A percentile compares a stretch with the other conserved stretches of the same genome.
These are phyloP conservation scores for Pyrenochaeta sp. DNA, from an alignment of 2,329 filamentous ascomycete genomes.

Conservation along the genomic window DNA sequence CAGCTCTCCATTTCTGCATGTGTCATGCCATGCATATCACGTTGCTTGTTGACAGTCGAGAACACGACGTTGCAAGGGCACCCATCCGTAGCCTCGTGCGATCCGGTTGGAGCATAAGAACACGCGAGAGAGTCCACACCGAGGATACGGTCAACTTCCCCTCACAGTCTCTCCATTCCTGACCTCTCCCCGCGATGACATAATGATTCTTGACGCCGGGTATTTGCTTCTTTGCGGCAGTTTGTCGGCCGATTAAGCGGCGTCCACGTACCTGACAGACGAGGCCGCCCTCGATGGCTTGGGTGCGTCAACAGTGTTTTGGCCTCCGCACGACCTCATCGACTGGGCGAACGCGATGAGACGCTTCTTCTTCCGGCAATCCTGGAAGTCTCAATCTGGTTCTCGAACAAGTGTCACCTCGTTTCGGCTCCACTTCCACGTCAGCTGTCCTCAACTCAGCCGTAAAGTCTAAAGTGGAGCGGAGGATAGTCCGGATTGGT, in stretches of 20 bases:
- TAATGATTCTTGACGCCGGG: constrained; percentile 7
- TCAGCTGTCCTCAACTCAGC: constrained; percentile 29
- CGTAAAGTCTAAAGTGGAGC: constrained; percentile 12
- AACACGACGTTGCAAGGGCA: constrained; percentile 21
- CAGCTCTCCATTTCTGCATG: constrained; percentile 14
- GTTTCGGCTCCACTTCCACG: constrained; percentile 24
- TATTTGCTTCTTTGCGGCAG: constrained; percentile 16
- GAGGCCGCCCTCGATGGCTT: constrained; percentile 6
- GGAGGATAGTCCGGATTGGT: constrained; percentile 5
- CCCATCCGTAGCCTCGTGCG: constrained; percentile 15
- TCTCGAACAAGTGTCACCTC: constrained; percentile 28
- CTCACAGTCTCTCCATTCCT: constrained; percentile 4
- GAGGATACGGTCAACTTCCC: not conserved
- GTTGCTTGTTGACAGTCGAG: constrained; percentile 22
- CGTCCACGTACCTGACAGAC: constrained; percentile 33
- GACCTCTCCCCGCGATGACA: constrained; percentile 3
- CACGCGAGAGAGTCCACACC: constrained; percentile 12
- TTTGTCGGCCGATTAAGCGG: constrained; percentile 30
- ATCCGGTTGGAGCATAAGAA: constrained; percentile 26
- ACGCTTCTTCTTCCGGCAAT: constrained; percentile 20
- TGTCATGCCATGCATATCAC: constrained; percentile 27
- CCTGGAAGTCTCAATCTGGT: constrained; percentile 9
- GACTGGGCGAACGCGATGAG: constrained; percentile 27
- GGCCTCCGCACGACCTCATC: constrained; percentile 7
- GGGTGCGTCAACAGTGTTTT: constrained; percentile 7